Evolutionary conservation across 768 basidiomycete species (phyloP).

Genomic region (Pisolithus tinctorius): DNA sequence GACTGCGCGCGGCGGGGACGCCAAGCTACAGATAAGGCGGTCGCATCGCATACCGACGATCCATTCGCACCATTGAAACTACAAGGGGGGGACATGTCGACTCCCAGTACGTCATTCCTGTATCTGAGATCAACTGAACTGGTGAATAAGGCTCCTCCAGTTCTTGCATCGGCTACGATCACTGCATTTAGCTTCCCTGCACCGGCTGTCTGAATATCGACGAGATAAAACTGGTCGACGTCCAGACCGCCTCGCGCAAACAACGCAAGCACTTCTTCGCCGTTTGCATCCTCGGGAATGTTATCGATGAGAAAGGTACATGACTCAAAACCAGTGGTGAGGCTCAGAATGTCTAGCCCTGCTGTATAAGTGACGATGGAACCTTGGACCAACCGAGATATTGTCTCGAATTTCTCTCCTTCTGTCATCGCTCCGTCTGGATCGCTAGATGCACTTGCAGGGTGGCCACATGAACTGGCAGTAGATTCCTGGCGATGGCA

Average conservation of each 20-base stretch:
- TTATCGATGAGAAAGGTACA: constrained; percentile 41
- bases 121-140: constrained; percentile 47
- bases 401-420: neutral
- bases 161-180: constrained; percentile 36
- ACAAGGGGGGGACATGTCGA: neutral
- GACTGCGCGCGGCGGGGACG: neutral
- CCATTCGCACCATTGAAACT: neutral
- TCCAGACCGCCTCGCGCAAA: constrained; percentile 39
- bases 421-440: neutral
- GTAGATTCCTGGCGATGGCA: neutral
- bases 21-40: neutral
- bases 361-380: constrained; percentile 44
- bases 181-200: constrained; percentile 32
- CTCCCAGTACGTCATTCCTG: constrained; percentile 16
- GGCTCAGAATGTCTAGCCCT: constrained; percentile 38
- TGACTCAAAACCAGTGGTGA: constrained; percentile 49
- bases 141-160: constrained; percentile 34
- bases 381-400: constrained; percentile 33
- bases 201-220: constrained; percentile 23
- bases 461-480: neutral
- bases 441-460: too few relatives aligned
- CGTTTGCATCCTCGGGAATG: constrained; percentile 35
- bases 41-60: neutral
- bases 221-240: constrained; percentile 25
- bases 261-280: constrained; percentile 35